A percentile compares a stretch with the other conserved stretches of the same genome.
Conservation (phyloP, 2,329 filamentous ascomycete species). For the Diaporthe batatas region DNA sequence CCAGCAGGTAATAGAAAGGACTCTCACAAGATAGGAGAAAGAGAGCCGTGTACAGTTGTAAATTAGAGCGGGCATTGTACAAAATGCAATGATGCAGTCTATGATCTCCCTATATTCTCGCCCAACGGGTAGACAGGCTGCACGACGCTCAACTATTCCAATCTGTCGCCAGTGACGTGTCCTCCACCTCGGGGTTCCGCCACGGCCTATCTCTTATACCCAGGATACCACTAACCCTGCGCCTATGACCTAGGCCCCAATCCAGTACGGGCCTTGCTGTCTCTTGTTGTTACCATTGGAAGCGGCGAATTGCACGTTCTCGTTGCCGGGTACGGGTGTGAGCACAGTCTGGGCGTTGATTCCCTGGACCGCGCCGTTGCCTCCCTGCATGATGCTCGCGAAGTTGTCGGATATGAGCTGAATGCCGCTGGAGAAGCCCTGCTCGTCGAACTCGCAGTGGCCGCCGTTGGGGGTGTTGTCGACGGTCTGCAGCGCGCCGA, state of each 20-base stretch:
- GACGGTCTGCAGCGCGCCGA: conserved; percentile 67
- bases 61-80: background rate
- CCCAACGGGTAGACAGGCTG: background rate
- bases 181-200: background rate
- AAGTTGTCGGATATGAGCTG: conserved; percentile 69
- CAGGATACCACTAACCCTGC: background rate
- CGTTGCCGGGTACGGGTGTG: conserved; percentile 61
- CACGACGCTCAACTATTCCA: background rate
- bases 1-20: background rate
- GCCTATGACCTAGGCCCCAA: background rate
- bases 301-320: conserved; percentile 57
- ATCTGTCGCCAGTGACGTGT: background rate
- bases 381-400: conserved; percentile 65
- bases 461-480: conserved; percentile 68
- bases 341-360: conserved; percentile 64
- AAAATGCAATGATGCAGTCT: background rate
- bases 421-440: conserved; percentile 67
- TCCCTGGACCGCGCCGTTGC: conserved; percentile 62
- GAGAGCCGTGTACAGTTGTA: background rate
- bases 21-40: background rate
- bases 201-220: conserved; percentile 5
- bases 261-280: conserved; percentile 12
- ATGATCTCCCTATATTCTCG: background rate
- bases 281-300: conserved; percentile 34
- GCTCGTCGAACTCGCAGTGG: conserved; percentile 70